Evolutionary conservation across 345 rosid species (phyloP), one percentile per base, ranked within the genome.

Genomic region (Punica granatum): DNA sequence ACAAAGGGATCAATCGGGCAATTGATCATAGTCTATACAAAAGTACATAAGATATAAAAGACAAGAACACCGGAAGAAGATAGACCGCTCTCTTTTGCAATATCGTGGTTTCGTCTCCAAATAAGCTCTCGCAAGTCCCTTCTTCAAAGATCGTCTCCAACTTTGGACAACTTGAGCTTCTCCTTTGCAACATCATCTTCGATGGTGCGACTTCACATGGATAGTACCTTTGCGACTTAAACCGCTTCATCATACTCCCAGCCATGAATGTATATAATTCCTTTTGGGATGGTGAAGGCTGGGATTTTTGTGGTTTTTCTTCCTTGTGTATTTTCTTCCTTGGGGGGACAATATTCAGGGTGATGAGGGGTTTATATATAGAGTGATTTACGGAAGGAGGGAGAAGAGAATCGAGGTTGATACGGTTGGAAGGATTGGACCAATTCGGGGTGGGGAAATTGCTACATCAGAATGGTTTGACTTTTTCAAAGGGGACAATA

Each of bases 121-220:
- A 26, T 15, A 9, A 30, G 41, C 28, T 35, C 33, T 59, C 64
- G 18, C 31, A 19, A 13, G 36, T 8, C 41, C 71, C 71, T 68
- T 68, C 71, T 43, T 68, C 71, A 11, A 68, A 6, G 44, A 68
- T 68, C 54, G 71, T 59, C 65, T 60, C 71, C 6, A 68, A 15
- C n/a, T 25, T 41, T 7, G 71, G 65, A 42, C 39, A 59, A 21
- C 70, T 58, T 25, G 64, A 56, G n/a, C 54, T 43, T 44, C 65
- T 68, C 56, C 65, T 33, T 16, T 68, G 4, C 13, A 21, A 59
- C 23, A 41, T 23, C 64, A 68, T 34, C 44, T 42, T 62, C 6
- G 65, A 56, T 14, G 71, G 71, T 2, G 54, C 44, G 6, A 32
- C 71, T 49, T 68, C 65, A 7, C 65, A 15, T 26, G 6, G 16